Evolutionary conservation across 352 stramenopile species (phyloP), one percentile per base, ranked within the genome.

Genomic region (Phytophthora fragariae): DNA sequence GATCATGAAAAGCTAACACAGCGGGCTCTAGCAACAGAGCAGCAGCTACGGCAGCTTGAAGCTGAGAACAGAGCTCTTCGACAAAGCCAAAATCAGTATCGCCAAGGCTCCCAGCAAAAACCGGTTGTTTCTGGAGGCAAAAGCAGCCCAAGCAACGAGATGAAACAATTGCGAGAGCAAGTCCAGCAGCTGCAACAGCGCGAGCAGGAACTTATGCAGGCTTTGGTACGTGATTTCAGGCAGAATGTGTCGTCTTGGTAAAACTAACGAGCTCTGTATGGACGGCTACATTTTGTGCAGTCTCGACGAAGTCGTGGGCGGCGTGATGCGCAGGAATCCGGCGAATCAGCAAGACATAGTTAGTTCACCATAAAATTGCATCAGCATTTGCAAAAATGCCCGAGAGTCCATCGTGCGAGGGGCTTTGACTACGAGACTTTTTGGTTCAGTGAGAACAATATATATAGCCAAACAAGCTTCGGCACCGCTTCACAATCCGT

Each of bases 171-270:
- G 31, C 83, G 77, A 29, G 57, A 82, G 15, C 88, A 92, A 31
- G 80, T 94, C 12, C 69, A 88, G 72, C 88, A 93, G 17, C 73
- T 95, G 21, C 86, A 91, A 62, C 76, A 88, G 60, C 86, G 84
- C n/a, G 88, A 95, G 53, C 84, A 95, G 61, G 88, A 95, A 62
- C 84, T 95, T 35, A 93, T 95, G 88, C 84, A 91, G 57, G 88
- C 88, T 44, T 79, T 93, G 72, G 88, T 92, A 65, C 46, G 82
- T 55, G 9, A 14, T 19, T 67, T 12, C 19, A 9, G 44, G 39
- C n/a, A 21, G 19, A 56, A 53, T 17, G 6, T 17, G n/a, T 11
- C 19, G 12, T 53, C 33, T 24, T 24, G 41, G 7, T 49, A 12
- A 24, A 7, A 50, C n/a, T 62, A 69, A 63, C 41, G 12, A 44